These are phyloP conservation scores for Barnettozyma pratensis DNA, from an alignment of 805 yeast species.

Conservation along the genomic window DNA sequence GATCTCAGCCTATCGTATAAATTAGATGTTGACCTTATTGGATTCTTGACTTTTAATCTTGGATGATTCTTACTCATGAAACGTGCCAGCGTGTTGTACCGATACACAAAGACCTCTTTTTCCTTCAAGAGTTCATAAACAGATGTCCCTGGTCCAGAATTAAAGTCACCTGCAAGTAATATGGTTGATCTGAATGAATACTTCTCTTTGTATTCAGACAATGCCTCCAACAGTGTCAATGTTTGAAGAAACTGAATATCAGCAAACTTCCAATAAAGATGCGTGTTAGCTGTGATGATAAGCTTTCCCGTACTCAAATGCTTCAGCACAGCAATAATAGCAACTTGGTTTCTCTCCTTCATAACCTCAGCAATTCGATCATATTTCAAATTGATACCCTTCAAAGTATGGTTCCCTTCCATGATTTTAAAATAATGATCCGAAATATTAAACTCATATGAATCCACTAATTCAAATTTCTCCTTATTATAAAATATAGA, in stretches of 20 bases:
- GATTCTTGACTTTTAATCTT: slow-evolving; percentile 27
- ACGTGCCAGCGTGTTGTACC: slow-evolving; percentile 18
- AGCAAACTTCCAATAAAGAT: slow-evolving; percentile 54
- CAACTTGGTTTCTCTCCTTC: slow-evolving; percentile 50
- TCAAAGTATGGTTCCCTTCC: slow-evolving; percentile 6
- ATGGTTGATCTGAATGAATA: slow-evolving; percentile 27
- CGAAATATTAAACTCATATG: slow-evolving; percentile 29
- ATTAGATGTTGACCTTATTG: slow-evolving; percentile 25
- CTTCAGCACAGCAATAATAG: slow-evolving; percentile 41
- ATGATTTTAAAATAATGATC: slow-evolving; percentile 12
- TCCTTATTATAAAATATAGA: slow-evolving; percentile 46
- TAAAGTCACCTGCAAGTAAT: slow-evolving; percentile 53
- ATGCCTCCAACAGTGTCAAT: slow-evolving; percentile 35
- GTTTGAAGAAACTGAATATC: slow-evolving; percentile 54
- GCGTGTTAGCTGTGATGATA: slow-evolving; percentile 52
- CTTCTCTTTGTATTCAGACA: slow-evolving; percentile 27
- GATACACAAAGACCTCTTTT: slow-evolving; percentile 13
- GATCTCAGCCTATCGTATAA: slow-evolving; percentile 25
- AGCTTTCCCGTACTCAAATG: slow-evolving; percentile 37
- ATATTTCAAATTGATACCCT: slow-evolving; percentile 1
- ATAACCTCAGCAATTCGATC: slow-evolving; percentile 16
- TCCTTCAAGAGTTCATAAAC: slow-evolving; percentile 41
- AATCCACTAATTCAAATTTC: slow-evolving; percentile 38
- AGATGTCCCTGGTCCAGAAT: slow-evolving; percentile 44
- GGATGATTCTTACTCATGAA: slow-evolving; percentile 10